Base-by-base conservation (phyloP, 768 basidiomycete genomes). In the Auriculariales sp. region DNA sequence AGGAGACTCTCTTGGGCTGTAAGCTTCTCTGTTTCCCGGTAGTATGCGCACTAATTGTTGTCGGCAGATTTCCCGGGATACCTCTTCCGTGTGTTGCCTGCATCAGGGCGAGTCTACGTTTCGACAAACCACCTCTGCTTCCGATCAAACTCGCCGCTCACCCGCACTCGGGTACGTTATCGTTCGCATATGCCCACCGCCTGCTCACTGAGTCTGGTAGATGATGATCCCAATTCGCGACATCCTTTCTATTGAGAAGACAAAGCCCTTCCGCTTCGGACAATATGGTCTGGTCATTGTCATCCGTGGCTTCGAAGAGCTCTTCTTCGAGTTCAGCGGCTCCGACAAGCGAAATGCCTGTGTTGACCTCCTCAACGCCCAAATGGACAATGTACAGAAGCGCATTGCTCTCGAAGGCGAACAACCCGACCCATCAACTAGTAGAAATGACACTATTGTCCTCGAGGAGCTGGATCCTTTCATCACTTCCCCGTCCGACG, bases 91-190 rank as follows among this genome's bases (percentile, higher is more conserved):
- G 71, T 94, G 24, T 63, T 99, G n/a, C 94, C 95, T 0, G 74
- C 94, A 11, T 84, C 73, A 52, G 94, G 94, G 5, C 75, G 83
- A 47, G 73, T 97, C 27, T 97, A 85, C 60, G 75, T 98, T 53
- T 94, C 94, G n/a, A 80, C 78, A 10, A 90, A 87, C 63, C 83
- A 78, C 62, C 84, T 98, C 63, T 95, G 91, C 66, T 99, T 98
- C 76, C 87, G 89, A 60, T 91, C 93, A 3, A 84, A 77, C 35
- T 79, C 89, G 3, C 76, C 85, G 28, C 61, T 94, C 46, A 76
- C 84, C 36, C 85, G 82, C 61, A 97, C 91, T 11, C 77, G 79
- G 69, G 94, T 90, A 57, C 56, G 81, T 62, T 28, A 52, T n/a
- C 25, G 28, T 28, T 46, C 34, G 12, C 39, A 30, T 10, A 17